phyloP scores from a whole-genome alignment of 768 basidiomycete genomes.

The Strobilomyces echinocephalus region DNA sequence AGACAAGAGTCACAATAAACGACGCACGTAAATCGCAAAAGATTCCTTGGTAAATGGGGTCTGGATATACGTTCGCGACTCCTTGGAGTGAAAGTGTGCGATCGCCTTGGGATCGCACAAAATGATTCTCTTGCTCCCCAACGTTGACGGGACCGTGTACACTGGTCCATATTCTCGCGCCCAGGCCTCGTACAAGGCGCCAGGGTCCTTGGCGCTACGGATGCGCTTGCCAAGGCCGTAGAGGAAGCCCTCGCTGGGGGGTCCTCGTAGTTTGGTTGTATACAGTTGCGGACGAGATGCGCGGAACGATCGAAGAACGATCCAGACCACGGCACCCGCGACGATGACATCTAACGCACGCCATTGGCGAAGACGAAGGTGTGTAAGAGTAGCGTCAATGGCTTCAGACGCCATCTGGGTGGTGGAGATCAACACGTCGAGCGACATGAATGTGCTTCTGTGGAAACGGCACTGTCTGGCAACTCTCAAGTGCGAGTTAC shows the following conservation, averaged over 20 bases:
- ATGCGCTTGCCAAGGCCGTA: slow-evolving; percentile 15
- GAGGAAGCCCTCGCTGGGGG: slow-evolving; percentile 13
- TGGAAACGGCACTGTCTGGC: no score
- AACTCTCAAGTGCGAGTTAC: no score
- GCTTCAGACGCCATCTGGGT: not conserved
- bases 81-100: slow-evolving; percentile 12
- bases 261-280: slow-evolving; percentile 17
- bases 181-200: slow-evolving; percentile 20
- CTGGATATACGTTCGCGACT: slow-evolving; percentile 37
- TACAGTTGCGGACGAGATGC: slow-evolving; percentile 29
- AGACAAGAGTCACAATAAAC: slow-evolving; percentile 1
- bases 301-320: slow-evolving; percentile 2
- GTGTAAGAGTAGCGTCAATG: not conserved
- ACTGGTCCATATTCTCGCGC: slow-evolving; percentile 17
- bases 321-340: not conserved
- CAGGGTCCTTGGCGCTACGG: not conserved
- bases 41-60: slow-evolving; percentile 31
- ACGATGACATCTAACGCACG: not conserved
- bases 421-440: not conserved
- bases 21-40: slow-evolving; percentile 23
- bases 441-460: not conserved
- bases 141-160: slow-evolving; percentile 13
- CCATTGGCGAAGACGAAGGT: not conserved
- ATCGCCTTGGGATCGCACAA: slow-evolving; percentile 39
- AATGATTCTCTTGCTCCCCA: slow-evolving; percentile 13